Evolutionary conservation across 805 yeast genomes (phyloP).

Genomic region (Jamesozyma spencerorum): DNA sequence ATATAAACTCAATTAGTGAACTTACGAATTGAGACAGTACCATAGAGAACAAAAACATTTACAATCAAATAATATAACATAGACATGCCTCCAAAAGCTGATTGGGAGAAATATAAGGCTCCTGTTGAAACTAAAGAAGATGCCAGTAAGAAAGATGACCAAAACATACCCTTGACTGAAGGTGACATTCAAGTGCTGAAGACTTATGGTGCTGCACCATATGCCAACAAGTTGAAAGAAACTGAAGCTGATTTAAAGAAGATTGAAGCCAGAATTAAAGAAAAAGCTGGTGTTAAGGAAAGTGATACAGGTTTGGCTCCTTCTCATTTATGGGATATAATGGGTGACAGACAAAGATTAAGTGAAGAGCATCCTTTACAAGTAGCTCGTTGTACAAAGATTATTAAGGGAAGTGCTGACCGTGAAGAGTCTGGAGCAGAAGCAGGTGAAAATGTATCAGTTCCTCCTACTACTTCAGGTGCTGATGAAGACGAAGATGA

Average conservation of each 20-base stretch:
- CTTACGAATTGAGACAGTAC: background rate
- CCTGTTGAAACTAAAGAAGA: conserved; percentile 66
- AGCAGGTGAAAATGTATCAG: conserved; percentile 12
- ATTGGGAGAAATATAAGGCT: conserved; percentile 95
- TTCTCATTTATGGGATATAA: conserved; percentile 94
- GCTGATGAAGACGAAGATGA: conserved; percentile 56
- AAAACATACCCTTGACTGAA: conserved; percentile 80
- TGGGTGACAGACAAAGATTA: conserved; percentile 91
- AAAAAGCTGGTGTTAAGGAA: conserved; percentile 88
- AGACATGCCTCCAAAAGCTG: conserved; percentile 89
- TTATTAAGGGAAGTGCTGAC: conserved; percentile 52
- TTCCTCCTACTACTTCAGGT: conserved; percentile 14
- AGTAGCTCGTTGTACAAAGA: conserved; percentile 97
- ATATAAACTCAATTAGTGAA: background rate
- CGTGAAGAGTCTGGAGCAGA: conserved; percentile 15
- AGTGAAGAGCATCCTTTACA: conserved; percentile 92
- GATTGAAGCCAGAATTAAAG: conserved; percentile 81
- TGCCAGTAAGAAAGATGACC: conserved; percentile 50
- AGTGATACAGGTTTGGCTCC: conserved; percentile 97
- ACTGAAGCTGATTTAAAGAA: conserved; percentile 82
- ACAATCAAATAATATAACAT: background rate
- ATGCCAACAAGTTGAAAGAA: conserved; percentile 67
- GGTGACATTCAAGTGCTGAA: conserved; percentile 96
- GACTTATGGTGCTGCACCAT: conserved; percentile 97
- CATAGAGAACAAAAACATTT: background rate